These are phyloP conservation scores for Leptographium lundbergii DNA, from an alignment of 2,329 filamentous ascomycete genomes.

Conservation along the genomic window DNA sequence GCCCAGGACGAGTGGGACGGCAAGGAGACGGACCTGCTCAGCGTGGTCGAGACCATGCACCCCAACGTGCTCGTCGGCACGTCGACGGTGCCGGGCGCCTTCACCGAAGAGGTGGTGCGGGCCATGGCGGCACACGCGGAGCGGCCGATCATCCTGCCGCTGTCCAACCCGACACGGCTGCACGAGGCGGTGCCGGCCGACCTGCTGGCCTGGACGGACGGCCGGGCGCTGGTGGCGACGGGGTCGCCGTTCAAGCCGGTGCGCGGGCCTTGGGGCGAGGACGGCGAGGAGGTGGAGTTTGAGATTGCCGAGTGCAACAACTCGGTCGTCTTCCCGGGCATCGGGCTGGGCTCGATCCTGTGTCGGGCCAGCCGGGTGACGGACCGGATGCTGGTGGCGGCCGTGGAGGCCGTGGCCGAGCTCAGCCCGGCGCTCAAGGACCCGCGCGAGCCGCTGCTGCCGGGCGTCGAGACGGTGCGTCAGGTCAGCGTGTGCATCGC, in stretches of 20 bases:
- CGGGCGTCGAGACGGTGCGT: constrained; percentile 62
- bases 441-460: constrained; percentile 53
- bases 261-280: constrained; percentile 39
- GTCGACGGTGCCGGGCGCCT: constrained; percentile 63
- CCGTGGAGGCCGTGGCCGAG: constrained; percentile 58
- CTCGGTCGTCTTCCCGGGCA: constrained; percentile 72
- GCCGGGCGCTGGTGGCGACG: constrained; percentile 67
- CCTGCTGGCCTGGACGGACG: constrained; percentile 65
- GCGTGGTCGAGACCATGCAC: constrained; percentile 56
- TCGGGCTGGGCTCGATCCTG: constrained; percentile 68
- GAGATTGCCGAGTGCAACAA: constrained; percentile 76
- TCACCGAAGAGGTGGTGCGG: constrained; percentile 59
- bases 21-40: constrained; percentile 45
- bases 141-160: constrained; percentile 65
- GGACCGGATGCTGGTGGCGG: constrained; percentile 71
- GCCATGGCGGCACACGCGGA: constrained; percentile 65
- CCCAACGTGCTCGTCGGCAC: constrained; percentile 78
- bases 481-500: constrained; percentile 70
- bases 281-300: constrained; percentile 30
- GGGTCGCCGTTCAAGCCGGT: constrained; percentile 74
- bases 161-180: constrained; percentile 74
- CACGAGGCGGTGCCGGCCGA: constrained; percentile 73
- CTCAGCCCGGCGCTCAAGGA: constrained; percentile 58
- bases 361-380: constrained; percentile 54
- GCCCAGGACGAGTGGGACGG: constrained; percentile 49